phyloP scores from a whole-genome alignment of 768 basidiomycete species.

The Suillus variegatus region DNA sequence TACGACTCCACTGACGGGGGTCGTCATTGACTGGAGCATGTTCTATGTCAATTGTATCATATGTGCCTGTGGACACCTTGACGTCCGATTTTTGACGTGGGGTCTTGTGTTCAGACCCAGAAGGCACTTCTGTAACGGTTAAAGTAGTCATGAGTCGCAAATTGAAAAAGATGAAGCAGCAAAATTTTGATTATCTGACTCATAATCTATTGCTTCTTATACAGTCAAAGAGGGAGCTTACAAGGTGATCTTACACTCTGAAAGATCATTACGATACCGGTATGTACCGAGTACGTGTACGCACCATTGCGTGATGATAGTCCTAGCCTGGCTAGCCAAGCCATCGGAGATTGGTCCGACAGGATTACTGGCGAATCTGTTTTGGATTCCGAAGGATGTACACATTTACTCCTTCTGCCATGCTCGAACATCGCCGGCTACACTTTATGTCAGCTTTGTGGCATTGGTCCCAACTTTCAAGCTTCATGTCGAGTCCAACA shows the following conservation, averaged over 20 bases:
- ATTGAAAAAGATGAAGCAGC: background rate
- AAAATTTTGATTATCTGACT: background rate
- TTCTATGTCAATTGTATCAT: constrained; percentile 33
- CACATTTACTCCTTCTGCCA: background rate
- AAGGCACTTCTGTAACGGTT: background rate
- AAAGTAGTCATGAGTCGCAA: background rate
- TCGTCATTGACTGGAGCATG: constrained; percentile 53
- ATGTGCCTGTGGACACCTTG: background rate
- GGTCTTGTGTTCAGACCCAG: background rate
- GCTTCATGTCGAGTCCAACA: background rate
- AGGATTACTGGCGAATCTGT: background rate
- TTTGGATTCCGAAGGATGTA: background rate
- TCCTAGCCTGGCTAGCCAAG: background rate
- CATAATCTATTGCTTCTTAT: background rate
- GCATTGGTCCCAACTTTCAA: background rate
- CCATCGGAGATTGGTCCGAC: background rate
- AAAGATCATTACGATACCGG: background rate
- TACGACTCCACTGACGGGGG: constrained; percentile 57
- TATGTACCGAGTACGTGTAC: background rate
- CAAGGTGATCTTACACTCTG: background rate
- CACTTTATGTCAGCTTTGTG: too few species aligned
- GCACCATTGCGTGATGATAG: background rate
- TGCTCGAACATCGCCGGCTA: background rate
- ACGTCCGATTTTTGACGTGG: background rate
- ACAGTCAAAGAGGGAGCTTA: background rate